These are phyloP conservation scores for Saccharomyces uvarum DNA, from an alignment of 1,139 yeast species.

Conservation along the genomic window DNA sequence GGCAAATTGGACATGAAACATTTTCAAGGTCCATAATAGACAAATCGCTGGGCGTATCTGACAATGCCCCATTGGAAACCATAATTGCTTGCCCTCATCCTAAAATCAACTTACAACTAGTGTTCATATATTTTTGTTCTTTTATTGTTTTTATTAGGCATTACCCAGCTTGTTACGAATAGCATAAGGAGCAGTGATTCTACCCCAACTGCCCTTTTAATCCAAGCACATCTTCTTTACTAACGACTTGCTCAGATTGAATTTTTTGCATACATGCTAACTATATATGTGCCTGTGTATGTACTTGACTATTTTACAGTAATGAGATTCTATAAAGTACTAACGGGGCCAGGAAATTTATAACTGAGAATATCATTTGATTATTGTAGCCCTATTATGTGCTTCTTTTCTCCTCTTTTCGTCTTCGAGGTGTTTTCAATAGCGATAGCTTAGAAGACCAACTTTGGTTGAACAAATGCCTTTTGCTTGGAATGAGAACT, in stretches of 20 bases:
- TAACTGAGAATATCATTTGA: neutral
- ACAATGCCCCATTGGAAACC: neutral
- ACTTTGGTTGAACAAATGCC: conserved; percentile 69
- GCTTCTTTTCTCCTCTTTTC: neutral
- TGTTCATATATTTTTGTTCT: neutral
- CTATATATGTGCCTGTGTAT: neutral
- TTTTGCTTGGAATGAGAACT: conserved; percentile 45
- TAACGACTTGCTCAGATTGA: neutral
- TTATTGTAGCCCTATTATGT: neutral
- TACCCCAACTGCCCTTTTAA: neutral
- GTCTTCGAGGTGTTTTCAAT: too few species aligned
- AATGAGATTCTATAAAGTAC: neutral
- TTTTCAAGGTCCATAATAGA: conserved; percentile 1
- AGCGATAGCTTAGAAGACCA: conserved; percentile 39
- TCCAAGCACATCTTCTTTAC: neutral
- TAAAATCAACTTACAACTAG: neutral
- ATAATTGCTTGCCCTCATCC: neutral
- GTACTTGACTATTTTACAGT: neutral
- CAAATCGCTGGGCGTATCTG: neutral
- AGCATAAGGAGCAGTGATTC: neutral
- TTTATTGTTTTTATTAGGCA: neutral
- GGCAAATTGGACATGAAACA: conserved; percentile 65
- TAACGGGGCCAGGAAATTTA: neutral
- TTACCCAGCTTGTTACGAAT: neutral
- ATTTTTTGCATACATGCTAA: neutral